Base-by-base conservation (phyloP, 2,329 filamentous ascomycete species). In the Teratosphaeria gauchensis region DNA sequence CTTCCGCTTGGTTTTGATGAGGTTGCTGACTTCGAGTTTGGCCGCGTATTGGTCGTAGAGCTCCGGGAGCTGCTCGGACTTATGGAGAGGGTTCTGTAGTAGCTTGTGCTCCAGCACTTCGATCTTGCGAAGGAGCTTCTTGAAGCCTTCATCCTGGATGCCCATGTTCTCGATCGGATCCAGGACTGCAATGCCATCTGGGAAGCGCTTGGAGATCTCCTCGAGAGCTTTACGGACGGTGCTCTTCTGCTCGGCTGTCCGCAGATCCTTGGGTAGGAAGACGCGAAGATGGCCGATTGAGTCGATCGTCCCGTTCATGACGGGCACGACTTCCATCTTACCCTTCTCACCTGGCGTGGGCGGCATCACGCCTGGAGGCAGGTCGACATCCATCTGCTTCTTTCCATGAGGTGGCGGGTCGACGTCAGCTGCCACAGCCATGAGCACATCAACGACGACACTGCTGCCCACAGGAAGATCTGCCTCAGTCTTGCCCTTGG, bases 151-250 rank as follows among this genome's bases (percentile, higher is more conserved):
- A 68, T 97, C 94, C 3, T 81, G 87, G 68, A 99, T 97, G 31
- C 85, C 83, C 94, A 99, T 97, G 70, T 96, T 92, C 73, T 97
- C 92, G 46, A 99, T 87, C 0, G 94, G 94, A 68, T 99, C 94
- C 19, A 99, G 77, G 6, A 92, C 80, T 2, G 94, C 88, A 58
- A 99, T 78, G 2, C 94, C 94, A 69, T 99, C 94, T 0, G 92
- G 91, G 76, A 99, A 97, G 30, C 94, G 86, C 65, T 85, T 85
- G 74, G 89, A 83, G 16, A 95, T 86, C 73, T 97, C 92, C 51
- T 84, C 82, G 31, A 97, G 75, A 3, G 82, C 75, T 69, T 87
- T 89, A 57, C 83, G 80, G 33, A 88, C 80, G 1, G 80, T 82
- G 64, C 88, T 88, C 58, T 86, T 84, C 54, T 90, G 83, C n/a